Base-by-base conservation (phyloP, 805 yeast genomes). In the Metschnikowia corniflorae region DNA sequence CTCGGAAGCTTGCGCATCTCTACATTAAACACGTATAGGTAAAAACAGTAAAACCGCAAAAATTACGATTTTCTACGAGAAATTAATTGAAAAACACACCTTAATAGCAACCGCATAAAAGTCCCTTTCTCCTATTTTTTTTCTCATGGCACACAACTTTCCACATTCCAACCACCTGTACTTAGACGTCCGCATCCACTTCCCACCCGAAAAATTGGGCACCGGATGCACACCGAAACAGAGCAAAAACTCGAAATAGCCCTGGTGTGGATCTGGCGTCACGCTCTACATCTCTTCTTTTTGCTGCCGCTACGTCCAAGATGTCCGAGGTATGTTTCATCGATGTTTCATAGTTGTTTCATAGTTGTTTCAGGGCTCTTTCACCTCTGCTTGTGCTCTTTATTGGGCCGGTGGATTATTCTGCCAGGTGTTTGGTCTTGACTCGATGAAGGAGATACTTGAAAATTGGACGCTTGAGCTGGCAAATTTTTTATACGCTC, bases 301-400 rank as follows among this genome's bases (percentile, higher is more conserved):
- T 24, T 24, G 26, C 26, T n/a, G 26, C 14, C 14, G 7, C n/a
- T 24, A 8, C 26, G 13, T 22, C 16, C 23, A 35, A 16, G 12
- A 51, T 51, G 55, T 46, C 55, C 29, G 55, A 51, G 47, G 55
- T 51, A 51, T 41, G 55, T 50, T 14, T n/a, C 25, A 16, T 7
- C 19, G 29, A 10, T 15, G 29, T 25, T 25, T 25, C 19, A 25
- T 12, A 13, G 4, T 10, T n/a, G 16, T 29, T 29, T 19, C 2
- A 29, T 20, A 20, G 23, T 7, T 10, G 10, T 20, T 20, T 7
- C 23, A 7, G 23, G 23, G n/a, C 6, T 24, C 7, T 24, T 6
- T 7, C 13, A 14, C 12, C 14, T 10, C 14, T 8, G 6, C 14
- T 24, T 24, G 26, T 20, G 23, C 9, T 7, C 26, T 24, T 12